Percentiles rank a stretch among this genome's conserved stretches.
Conservation (phyloP, 306 rosid genomes). For the Chamaecrista fasciculata region DNA sequence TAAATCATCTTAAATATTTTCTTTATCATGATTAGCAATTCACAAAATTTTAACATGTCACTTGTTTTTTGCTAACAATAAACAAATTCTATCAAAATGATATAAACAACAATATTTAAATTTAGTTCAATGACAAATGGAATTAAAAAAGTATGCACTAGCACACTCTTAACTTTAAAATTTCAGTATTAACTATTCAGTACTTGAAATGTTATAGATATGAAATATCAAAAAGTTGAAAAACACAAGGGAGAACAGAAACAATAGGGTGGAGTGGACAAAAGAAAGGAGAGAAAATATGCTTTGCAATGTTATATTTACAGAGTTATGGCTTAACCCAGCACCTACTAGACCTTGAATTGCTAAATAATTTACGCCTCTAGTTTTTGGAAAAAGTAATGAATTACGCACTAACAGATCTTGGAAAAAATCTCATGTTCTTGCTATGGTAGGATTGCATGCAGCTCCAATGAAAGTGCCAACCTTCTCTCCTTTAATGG, state of each 20-base stretch:
- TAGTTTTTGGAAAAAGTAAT: conserved; percentile 18
- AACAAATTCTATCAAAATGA: too few species aligned
- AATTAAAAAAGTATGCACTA: too few species aligned
- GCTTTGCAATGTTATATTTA: conserved; percentile 35
- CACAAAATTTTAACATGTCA: too few species aligned
- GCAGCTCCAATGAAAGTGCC: conserved; percentile 86
- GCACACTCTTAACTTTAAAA: not conserved
- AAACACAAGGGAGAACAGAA: not conserved
- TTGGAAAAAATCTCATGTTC: conserved; percentile 40
- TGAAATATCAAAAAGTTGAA: not conserved
- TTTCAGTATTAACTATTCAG: not conserved
- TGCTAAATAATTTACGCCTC: conserved; percentile 23
- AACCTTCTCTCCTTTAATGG: conserved; percentile 80
- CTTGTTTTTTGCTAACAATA: too few species aligned
- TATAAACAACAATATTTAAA: too few species aligned
- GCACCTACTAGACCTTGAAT: not conserved
- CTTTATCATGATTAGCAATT: too few species aligned
- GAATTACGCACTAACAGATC: conserved; percentile 16
- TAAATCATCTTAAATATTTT: too few species aligned
- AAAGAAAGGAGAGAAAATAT: not conserved
- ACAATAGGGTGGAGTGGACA: not conserved
- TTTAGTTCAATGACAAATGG: too few species aligned
- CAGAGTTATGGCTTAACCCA: conserved; percentile 18
- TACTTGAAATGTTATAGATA: too few species aligned
- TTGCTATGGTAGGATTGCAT: conserved; percentile 47